A percentile compares a stretch with the other conserved stretches of the same genome.
These are phyloP conservation scores for Arachis stenosperma DNA, from an alignment of 306 rosid species.

Conservation along the genomic window DNA sequence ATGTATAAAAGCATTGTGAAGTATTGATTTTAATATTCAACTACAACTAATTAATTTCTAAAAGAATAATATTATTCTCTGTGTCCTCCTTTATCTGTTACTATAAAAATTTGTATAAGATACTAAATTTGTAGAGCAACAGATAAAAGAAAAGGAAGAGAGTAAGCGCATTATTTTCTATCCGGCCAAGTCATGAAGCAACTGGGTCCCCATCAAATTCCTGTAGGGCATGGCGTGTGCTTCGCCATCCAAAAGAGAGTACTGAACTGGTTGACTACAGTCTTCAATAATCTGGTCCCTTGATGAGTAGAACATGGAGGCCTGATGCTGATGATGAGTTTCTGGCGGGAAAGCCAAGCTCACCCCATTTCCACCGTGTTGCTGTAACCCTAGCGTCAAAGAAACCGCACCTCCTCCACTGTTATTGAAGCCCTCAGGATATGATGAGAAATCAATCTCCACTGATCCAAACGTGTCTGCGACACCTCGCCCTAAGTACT, in stretches of 20 bases:
- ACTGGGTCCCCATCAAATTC: conserved; percentile 85
- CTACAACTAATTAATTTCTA: neutral
- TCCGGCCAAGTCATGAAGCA: conserved; percentile 81
- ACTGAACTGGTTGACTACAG: conserved; percentile 62
- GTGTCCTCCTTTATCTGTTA: too few species aligned
- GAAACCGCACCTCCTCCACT: conserved; percentile 66
- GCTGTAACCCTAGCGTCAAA: conserved; percentile 90
- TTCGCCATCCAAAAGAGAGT: conserved; percentile 79
- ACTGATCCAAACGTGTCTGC: conserved; percentile 57
- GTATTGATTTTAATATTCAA: conserved; percentile 18
- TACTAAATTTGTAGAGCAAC: too few species aligned
- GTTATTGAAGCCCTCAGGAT: conserved; percentile 20
- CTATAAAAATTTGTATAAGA: too few species aligned
- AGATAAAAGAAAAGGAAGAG: neutral
- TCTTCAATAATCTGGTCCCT: conserved; percentile 71
- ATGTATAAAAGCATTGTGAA: conserved; percentile 42
- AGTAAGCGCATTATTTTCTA: neutral
- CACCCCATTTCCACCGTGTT: conserved; percentile 68
- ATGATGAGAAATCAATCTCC: conserved; percentile 78
- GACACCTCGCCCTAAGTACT: conserved; percentile 45
- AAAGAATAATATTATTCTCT: too few species aligned
- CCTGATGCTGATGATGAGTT: conserved; percentile 30
- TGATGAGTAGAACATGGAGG: conserved; percentile 54
- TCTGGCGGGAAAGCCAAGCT: conserved; percentile 63
- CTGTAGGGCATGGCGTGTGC: conserved; percentile 76